phyloP scores from a whole-genome alignment of 1,284 basidiomycete genomes.

The Afroboletus lepidellus region DNA sequence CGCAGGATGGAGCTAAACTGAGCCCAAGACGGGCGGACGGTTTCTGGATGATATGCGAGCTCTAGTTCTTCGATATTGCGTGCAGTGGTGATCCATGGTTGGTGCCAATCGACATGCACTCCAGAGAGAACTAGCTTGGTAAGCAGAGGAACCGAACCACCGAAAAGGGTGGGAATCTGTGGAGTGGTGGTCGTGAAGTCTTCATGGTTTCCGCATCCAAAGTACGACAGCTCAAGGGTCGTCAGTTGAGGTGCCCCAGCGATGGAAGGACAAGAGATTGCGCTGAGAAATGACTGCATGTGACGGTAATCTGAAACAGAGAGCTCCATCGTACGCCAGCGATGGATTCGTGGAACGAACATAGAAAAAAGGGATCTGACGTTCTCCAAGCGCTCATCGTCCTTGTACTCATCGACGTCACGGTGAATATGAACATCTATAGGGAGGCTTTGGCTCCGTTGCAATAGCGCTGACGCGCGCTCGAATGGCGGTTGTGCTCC shows the following conservation, averaged over 20 bases:
- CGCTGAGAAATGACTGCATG: constrained; percentile 36
- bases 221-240: constrained; percentile 40
- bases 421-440: constrained; percentile 17
- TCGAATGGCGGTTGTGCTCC: constrained; percentile 16
- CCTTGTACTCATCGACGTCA: background rate
- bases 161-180: background rate
- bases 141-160: background rate
- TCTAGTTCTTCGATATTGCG: background rate
- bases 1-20: background rate
- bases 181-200: background rate
- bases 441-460: constrained; percentile 28
- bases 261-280: background rate
- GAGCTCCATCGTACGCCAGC: constrained; percentile 54
- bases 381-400: constrained; percentile 24
- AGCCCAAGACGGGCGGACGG: background rate
- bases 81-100: background rate
- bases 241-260: background rate
- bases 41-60: background rate
- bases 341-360: constrained; percentile 37
- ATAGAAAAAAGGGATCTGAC: constrained; percentile 38
- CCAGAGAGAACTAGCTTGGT: background rate
- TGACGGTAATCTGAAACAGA: constrained; percentile 43
- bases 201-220: constrained; percentile 29
- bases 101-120: background rate
- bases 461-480: constrained; percentile 13